Base-by-base conservation (phyloP, 129 eudicot species). In the Sambucus nigra region DNA sequence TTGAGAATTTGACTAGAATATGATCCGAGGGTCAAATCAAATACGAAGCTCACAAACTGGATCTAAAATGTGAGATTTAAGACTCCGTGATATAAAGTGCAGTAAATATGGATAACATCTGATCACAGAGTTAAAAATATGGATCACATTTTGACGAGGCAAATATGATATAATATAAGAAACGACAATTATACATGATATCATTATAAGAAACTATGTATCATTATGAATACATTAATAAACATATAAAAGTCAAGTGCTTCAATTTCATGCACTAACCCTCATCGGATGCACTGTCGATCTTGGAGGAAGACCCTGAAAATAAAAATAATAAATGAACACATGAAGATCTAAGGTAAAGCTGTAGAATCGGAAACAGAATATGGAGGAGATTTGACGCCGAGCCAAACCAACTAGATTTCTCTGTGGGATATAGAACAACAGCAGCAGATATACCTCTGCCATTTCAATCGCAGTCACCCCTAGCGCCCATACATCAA, bases 381-480 rank as follows among this genome's bases (percentile, higher is more conserved):
- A 47, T 19, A 47, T 25, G 10, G 42, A 50, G 19, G 24, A 50
- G 41, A 53, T 25, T 47, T 4, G 14, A 57, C 24, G 21, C 13
- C 26, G 49, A 4, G 38, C 15, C 5, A 52, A 48, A 32, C 23
- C 38, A 58, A 33, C 15, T 21, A 15, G 20, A 21, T 28, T 59
- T 41, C 58, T 42, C 47, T 9, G 28, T 44, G 33, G 25, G 17
- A 22, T 42, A n/a, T 13, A 19, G 17, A 24, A 46, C 19, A 31
- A 51, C 27, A 44, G 41, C 27, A 44, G 41, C 15, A 35, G 41
- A 26, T 17, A 21, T 79, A 85, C 98, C 98, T 91, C 98, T 2
- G 98, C 98, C 98, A 91, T 91, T 76, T 91, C 98, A 23, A 85
- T 91, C 25, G 98, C 98, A 66, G 98, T 79, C 68, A 85, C 95